Conservation (phyloP, 2,329 filamentous ascomycete species). For the Paraphaeosphaeria minitans region DNA sequence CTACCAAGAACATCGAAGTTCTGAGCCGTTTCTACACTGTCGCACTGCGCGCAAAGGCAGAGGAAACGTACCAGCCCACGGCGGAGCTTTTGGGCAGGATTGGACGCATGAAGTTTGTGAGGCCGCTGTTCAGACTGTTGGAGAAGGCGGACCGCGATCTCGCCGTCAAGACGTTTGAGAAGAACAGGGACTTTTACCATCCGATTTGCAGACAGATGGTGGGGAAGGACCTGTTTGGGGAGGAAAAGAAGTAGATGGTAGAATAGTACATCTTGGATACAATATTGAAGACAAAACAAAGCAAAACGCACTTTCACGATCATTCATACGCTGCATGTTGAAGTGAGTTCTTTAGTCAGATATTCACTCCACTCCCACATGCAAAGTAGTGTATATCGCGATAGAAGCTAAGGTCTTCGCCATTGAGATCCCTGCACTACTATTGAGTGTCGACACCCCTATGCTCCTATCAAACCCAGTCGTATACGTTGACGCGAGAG, state of each 20-base stretch:
- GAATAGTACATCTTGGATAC: neutral
- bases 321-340: slow-evolving; percentile 4
- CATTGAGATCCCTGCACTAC: no score
- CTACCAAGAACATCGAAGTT: slow-evolving; percentile 79
- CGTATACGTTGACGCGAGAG: no score
- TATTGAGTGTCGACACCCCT: no score
- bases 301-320: no score
- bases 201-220: slow-evolving; percentile 82
- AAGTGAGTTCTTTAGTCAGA: slow-evolving; percentile 6
- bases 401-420: no score
- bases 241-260: slow-evolving; percentile 21
- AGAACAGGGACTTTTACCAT: slow-evolving; percentile 91
- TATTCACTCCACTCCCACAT: no score
- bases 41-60: slow-evolving; percentile 74
- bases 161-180: slow-evolving; percentile 81
- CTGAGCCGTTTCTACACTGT: slow-evolving; percentile 79
- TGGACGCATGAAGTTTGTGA: slow-evolving; percentile 96
- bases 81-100: slow-evolving; percentile 78
- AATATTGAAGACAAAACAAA: no score
- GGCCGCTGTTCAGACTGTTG: slow-evolving; percentile 79
- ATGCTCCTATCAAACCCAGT: no score
- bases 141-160: slow-evolving; percentile 74
- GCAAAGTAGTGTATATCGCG: no score
- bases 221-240: slow-evolving; percentile 75
- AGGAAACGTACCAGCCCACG: slow-evolving; percentile 70